These are phyloP conservation scores for Colletotrichum simmondsii DNA, from an alignment of 2,329 filamentous ascomycete species.

Conservation along the genomic window DNA sequence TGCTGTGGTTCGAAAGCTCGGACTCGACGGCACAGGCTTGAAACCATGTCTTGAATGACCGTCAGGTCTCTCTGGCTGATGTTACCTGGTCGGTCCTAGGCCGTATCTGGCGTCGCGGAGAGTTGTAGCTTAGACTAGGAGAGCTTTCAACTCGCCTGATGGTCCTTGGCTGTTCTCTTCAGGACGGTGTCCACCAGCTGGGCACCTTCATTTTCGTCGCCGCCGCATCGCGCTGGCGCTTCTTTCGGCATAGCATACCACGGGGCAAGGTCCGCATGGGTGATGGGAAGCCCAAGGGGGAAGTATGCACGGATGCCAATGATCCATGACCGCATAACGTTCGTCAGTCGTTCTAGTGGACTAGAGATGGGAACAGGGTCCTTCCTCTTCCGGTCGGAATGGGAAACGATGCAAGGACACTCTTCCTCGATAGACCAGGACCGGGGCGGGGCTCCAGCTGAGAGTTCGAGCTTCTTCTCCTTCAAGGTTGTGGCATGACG, in stretches of 20 bases:
- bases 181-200: slow-evolving; percentile 20
- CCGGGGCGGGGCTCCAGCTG: slow-evolving; percentile 9
- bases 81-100: slow-evolving; percentile 16
- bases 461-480: slow-evolving; percentile 10
- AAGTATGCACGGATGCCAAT: slow-evolving; percentile 25
- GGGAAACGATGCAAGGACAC: slow-evolving; percentile 18
- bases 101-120: slow-evolving; percentile 25
- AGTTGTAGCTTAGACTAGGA: slow-evolving; percentile 12
- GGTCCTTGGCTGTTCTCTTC: slow-evolving; percentile 4
- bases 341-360: slow-evolving; percentile 18
- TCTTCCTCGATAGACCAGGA: slow-evolving; percentile 2
- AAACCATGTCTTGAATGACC: slow-evolving; percentile 32
- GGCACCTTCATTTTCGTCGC: not conserved
- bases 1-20: slow-evolving; percentile 28
- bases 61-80: slow-evolving; percentile 31
- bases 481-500: slow-evolving; percentile 19
- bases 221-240: slow-evolving; percentile 8
- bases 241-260: slow-evolving; percentile 25
- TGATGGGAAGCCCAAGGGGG: slow-evolving; percentile 5
- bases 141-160: not conserved
- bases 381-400: slow-evolving; percentile 28
- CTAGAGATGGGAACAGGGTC: slow-evolving; percentile 29
- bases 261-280: slow-evolving; percentile 29
- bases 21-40: slow-evolving; percentile 16
- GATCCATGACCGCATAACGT: slow-evolving; percentile 30